Conservation (phyloP, 306 rosid genomes). For the Sicyos baderoa region DNA sequence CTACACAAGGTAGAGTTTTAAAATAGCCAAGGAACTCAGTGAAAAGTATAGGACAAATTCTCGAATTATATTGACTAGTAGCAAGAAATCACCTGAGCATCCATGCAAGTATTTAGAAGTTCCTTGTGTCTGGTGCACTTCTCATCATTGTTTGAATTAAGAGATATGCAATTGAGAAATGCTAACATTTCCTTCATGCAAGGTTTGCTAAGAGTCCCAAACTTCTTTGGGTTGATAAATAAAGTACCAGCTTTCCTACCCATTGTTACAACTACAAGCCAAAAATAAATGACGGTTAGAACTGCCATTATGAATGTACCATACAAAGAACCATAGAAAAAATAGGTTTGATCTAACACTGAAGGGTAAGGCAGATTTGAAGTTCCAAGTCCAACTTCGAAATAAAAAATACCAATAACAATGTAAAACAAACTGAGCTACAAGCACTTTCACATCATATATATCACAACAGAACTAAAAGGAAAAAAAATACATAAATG, state of each 20-base stretch:
- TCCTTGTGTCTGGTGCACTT: slow-evolving; percentile 55
- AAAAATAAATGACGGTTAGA: slow-evolving; percentile 1
- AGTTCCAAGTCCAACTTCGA: neutral
- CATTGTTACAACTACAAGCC: slow-evolving; percentile 30
- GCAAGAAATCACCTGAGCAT: slow-evolving; percentile 50
- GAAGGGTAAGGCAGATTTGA: neutral
- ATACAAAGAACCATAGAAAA: neutral
- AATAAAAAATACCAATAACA: neutral
- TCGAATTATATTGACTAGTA: slow-evolving; percentile 11
- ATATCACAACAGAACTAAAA: neutral
- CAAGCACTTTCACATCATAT: neutral
- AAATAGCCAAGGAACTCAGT: neutral
- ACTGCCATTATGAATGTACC: neutral
- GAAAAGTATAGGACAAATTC: neutral
- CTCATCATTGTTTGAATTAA: slow-evolving; percentile 30
- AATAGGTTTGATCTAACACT: neutral
- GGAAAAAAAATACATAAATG: neutral
- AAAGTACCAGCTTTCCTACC: slow-evolving; percentile 68
- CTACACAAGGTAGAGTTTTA: neutral
- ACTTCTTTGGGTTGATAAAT: slow-evolving; percentile 65
- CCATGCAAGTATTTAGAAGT: slow-evolving; percentile 49
- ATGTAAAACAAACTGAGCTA: neutral
- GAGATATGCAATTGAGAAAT: slow-evolving; percentile 69
- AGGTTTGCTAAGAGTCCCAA: slow-evolving; percentile 62
- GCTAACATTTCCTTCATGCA: slow-evolving; percentile 82